These are phyloP conservation scores for Cytospora paraplurivora DNA, from an alignment of 2,329 filamentous ascomycete genomes.

Conservation along the genomic window DNA sequence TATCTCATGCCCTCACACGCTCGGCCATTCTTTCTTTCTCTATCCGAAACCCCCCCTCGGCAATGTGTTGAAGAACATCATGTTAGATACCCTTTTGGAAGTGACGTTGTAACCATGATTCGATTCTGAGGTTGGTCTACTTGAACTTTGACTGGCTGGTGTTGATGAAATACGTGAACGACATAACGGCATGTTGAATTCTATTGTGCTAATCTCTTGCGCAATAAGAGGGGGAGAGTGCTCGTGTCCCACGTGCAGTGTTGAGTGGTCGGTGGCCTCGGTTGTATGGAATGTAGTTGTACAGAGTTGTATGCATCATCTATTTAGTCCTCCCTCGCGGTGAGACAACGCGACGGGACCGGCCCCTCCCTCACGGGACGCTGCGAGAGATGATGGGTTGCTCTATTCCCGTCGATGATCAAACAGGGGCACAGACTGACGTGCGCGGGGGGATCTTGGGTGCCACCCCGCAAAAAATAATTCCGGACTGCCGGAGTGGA, in stretches of 20 bases:
- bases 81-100: conserved; percentile 28
- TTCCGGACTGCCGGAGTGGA: too few relatives aligned
- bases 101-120: conserved; percentile 12
- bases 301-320: too few relatives aligned
- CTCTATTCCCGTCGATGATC: background rate
- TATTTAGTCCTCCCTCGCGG: too few relatives aligned
- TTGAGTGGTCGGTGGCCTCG: too few relatives aligned
- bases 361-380: too few relatives aligned
- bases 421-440: background rate
- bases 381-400: too few relatives aligned
- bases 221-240: too few relatives aligned
- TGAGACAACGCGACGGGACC: too few relatives aligned
- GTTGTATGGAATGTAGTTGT: too few relatives aligned
- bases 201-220: background rate
- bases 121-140: background rate
- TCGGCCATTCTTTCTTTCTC: background rate
- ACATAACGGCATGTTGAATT: background rate
- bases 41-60: background rate
- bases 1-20: conserved; percentile 3
- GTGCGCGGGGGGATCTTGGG: background rate
- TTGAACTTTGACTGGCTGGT: background rate
- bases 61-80: conserved; percentile 28
- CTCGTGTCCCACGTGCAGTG: too few relatives aligned
- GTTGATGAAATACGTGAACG: background rate
- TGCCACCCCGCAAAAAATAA: background rate